Percentiles rank a stretch among this genome's conserved stretches.
Conservation (phyloP, 139 green algal species). For the Haematococcus lacustris region DNA sequence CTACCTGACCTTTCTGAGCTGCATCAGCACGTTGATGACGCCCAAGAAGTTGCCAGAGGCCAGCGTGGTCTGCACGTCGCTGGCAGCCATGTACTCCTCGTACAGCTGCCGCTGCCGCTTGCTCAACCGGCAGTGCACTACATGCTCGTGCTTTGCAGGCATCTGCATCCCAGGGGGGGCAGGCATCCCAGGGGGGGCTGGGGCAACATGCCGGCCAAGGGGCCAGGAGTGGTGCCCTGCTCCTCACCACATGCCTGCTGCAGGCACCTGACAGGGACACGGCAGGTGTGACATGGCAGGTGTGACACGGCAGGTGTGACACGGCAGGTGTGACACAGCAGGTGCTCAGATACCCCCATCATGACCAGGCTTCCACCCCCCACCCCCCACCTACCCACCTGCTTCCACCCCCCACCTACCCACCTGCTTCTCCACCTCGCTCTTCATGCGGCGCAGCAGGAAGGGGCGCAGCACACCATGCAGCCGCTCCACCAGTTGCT, state of each 20-base stretch:
- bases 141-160: constrained; percentile 91
- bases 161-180: too few relatives aligned
- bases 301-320: too few relatives aligned
- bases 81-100: constrained; percentile 91
- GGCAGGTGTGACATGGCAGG: too few relatives aligned
- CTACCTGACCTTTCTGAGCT: constrained; percentile 88
- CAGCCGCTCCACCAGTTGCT: constrained; percentile 81
- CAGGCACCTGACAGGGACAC: too few relatives aligned
- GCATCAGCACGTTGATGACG: constrained; percentile 97
- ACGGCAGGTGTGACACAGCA: too few relatives aligned
- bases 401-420: too few relatives aligned
- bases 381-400: too few relatives aligned
- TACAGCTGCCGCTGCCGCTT: constrained; percentile 85
- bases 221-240: too few relatives aligned
- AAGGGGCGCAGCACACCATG: constrained; percentile 95
- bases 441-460: constrained; percentile 83
- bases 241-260: too few relatives aligned
- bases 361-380: too few relatives aligned
- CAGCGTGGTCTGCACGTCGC: constrained; percentile 50
- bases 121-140: constrained; percentile 74
- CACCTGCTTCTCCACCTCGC: constrained; percentile 93
- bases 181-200: neutral
- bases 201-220: neutral
- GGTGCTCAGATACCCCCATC: too few relatives aligned
- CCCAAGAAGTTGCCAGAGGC: constrained; percentile 82